These are phyloP conservation scores for Aspergillus proliferans DNA, from an alignment of 2,329 filamentous ascomycete genomes.

Conservation along the genomic window DNA sequence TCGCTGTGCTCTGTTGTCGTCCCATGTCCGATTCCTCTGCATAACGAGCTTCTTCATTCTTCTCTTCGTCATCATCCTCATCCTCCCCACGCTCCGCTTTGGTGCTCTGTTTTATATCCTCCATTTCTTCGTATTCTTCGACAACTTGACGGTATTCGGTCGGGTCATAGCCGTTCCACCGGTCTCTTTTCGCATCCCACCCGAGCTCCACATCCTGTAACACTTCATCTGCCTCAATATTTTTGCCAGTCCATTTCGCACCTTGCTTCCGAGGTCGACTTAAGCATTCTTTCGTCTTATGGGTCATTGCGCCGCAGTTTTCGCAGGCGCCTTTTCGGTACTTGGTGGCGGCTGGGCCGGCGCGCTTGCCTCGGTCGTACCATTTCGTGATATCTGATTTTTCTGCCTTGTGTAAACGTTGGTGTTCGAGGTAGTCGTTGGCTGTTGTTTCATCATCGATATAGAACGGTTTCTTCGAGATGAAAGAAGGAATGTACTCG, in stretches of 20 bases:
- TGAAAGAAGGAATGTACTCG: constrained; percentile 97
- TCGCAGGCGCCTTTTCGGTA: constrained; percentile 97
- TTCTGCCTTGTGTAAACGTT: constrained; percentile 69
- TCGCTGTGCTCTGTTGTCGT: constrained; percentile 82
- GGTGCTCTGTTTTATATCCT: constrained; percentile 60
- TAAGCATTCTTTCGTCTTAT: constrained; percentile 91
- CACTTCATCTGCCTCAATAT: constrained; percentile 88
- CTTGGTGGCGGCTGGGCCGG: constrained; percentile 84
- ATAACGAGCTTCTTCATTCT: constrained; percentile 56
- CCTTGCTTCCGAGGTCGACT: constrained; percentile 81
- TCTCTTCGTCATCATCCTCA: constrained; percentile 43
- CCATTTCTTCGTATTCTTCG: constrained; percentile 80
- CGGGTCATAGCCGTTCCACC: constrained; percentile 97
- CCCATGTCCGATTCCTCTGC: constrained; percentile 97
- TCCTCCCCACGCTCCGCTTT: constrained; percentile 45
- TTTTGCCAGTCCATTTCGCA: constrained; percentile 83
- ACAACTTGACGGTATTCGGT: constrained; percentile 81
- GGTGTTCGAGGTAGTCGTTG: constrained; percentile 92
- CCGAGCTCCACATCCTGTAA: constrained; percentile 79
- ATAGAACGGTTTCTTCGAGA: constrained; percentile 97
- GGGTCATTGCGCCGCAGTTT: constrained; percentile 95
- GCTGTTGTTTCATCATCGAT: constrained; percentile 68
- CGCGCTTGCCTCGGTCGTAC: constrained; percentile 85
- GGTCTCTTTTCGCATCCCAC: constrained; percentile 95
- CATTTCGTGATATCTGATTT: constrained; percentile 67